Evolutionary conservation across 768 basidiomycete genomes (phyloP).

Genomic region (Kondoa subrosea): DNA sequence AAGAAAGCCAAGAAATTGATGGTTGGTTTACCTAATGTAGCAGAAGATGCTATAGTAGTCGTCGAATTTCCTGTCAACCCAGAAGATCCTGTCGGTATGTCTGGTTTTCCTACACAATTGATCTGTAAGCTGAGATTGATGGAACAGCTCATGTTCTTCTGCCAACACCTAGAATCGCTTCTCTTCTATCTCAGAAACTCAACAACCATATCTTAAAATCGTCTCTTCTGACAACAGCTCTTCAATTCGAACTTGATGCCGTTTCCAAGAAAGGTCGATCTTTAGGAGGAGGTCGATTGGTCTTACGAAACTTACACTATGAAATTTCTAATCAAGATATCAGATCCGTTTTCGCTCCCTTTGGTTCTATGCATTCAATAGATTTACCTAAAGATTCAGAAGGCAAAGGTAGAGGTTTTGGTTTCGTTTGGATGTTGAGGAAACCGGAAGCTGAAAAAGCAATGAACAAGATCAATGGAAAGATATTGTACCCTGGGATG

Average conservation of each 20-base stretch:
- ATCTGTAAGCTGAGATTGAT: neutral
- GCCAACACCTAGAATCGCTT: slow-evolving; percentile 48
- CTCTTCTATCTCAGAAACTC: slow-evolving; percentile 56
- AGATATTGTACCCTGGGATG: slow-evolving; percentile 45
- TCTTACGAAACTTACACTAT: slow-evolving; percentile 76
- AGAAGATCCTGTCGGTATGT: neutral
- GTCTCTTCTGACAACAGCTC: slow-evolving; percentile 59
- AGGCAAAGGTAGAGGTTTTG: slow-evolving; percentile 52
- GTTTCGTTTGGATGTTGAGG: slow-evolving; percentile 84
- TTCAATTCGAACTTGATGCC: slow-evolving; percentile 62
- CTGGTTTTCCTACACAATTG: neutral
- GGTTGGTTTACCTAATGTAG: slow-evolving; percentile 48
- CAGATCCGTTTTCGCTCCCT: slow-evolving; percentile 65
- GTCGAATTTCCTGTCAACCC: slow-evolving; percentile 34
- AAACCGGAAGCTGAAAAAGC: slow-evolving; percentile 70
- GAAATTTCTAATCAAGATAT: slow-evolving; percentile 61
- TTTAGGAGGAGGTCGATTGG: slow-evolving; percentile 45
- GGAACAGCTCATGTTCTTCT: slow-evolving; percentile 55
- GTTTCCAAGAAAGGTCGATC: slow-evolving; percentile 30
- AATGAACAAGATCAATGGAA: slow-evolving; percentile 61
- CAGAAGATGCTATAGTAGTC: slow-evolving; percentile 49
- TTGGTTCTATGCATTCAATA: slow-evolving; percentile 72
- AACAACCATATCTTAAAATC: slow-evolving; percentile 91
- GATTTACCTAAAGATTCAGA: slow-evolving; percentile 47
- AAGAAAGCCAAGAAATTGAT: slow-evolving; percentile 61